Conservation (phyloP, 2,329 filamentous ascomycete genomes). For the Didymella glomerata region DNA sequence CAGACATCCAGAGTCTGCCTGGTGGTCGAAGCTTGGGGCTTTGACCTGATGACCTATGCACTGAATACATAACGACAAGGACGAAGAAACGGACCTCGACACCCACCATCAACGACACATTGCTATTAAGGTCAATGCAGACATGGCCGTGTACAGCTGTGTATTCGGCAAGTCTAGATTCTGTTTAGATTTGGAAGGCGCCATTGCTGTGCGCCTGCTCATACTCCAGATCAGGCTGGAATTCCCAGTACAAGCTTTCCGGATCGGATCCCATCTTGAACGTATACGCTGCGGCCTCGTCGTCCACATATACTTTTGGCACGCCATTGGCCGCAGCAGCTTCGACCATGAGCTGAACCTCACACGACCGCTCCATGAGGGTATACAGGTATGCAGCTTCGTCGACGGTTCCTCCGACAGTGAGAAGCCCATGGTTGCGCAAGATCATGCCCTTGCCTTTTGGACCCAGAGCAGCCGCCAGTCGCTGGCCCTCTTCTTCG, state of each 20-base stretch:
- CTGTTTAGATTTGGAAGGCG: slow-evolving; percentile 30
- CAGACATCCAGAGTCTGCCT: background rate
- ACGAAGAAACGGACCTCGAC: no score
- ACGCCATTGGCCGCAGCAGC: slow-evolving; percentile 66
- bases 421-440: slow-evolving; percentile 76
- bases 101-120: no score
- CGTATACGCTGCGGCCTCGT: slow-evolving; percentile 64
- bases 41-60: background rate
- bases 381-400: slow-evolving; percentile 77
- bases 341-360: slow-evolving; percentile 73
- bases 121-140: background rate
- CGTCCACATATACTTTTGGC: slow-evolving; percentile 62
- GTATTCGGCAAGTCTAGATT: background rate
- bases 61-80: no score
- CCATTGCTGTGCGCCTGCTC: slow-evolving; percentile 48
- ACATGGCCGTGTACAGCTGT: background rate
- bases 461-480: slow-evolving; percentile 69
- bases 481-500: slow-evolving; percentile 69
- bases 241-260: slow-evolving; percentile 61
- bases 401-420: slow-evolving; percentile 75
- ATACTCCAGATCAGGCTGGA: slow-evolving; percentile 61
- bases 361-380: slow-evolving; percentile 72
- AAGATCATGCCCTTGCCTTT: slow-evolving; percentile 71
- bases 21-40: background rate
- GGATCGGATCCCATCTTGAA: slow-evolving; percentile 59